These are phyloP conservation scores for Cyanidioschyzon merolae DNA, from an alignment of 23 red algal species.

Conservation along the genomic window DNA sequence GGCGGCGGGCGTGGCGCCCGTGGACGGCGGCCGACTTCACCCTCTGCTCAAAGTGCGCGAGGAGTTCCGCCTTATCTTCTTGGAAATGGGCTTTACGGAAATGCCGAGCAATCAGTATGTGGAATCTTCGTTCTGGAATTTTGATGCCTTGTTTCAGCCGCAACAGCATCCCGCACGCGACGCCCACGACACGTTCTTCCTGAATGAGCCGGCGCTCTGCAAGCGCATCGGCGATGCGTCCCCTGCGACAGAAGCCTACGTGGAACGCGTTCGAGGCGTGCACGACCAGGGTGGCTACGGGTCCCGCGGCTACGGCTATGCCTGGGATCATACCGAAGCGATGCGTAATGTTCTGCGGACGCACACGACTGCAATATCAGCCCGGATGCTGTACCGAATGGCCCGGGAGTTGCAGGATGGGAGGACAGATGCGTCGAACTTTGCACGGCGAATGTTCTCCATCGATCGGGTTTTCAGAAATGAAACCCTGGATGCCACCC, in stretches of 20 bases:
- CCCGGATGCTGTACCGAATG: slow-evolving; percentile 63
- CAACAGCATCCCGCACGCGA: slow-evolving; percentile 97
- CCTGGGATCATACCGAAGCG: slow-evolving; percentile 70
- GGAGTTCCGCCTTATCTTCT: slow-evolving; percentile 86
- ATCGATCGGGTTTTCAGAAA: slow-evolving; percentile 98
- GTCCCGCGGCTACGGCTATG: slow-evolving; percentile 79
- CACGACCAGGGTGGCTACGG: slow-evolving; percentile 77
- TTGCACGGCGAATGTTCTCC: slow-evolving; percentile 75
- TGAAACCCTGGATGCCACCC: slow-evolving; percentile 93
- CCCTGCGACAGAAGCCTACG: slow-evolving; percentile 24
- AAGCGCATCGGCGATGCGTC: slow-evolving; percentile 32
- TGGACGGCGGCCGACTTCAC: slow-evolving; percentile 66
- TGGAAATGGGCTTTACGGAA: slow-evolving; percentile 95
- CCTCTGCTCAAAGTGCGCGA: slow-evolving; percentile 92
- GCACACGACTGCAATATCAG: slow-evolving; percentile 90
- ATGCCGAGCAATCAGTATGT: slow-evolving; percentile 91
- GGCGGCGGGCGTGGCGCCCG: slow-evolving; percentile 52
- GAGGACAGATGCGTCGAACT: not conserved
- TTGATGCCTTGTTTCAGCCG: slow-evolving; percentile 96
- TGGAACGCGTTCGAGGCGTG: slow-evolving; percentile 45
- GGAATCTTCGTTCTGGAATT: slow-evolving; percentile 96
- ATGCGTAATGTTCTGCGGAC: slow-evolving; percentile 78
- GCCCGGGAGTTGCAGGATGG: slow-evolving; percentile 32
- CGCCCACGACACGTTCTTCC: slow-evolving; percentile 97
- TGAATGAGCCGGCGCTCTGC: slow-evolving; percentile 52